Evolutionary conservation across 192 early-diverging fungal species (phyloP), one percentile per base, ranked within the genome.

Genomic region (Coemansia sp.): DNA sequence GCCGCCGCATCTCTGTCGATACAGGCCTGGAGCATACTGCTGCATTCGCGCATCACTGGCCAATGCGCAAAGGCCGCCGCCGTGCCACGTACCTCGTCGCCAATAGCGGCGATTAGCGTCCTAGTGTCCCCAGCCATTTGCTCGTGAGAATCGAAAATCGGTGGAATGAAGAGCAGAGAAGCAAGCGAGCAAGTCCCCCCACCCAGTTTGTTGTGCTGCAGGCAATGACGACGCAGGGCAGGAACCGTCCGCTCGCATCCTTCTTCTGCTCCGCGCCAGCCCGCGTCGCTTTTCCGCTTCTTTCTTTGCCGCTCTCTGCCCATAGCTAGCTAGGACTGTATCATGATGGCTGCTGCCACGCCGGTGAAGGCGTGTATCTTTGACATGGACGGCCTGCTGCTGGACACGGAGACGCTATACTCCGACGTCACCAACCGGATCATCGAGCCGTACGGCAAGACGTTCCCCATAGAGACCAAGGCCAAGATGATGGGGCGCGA

Each of bases 331-430:
- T 20, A 35, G 18, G 27, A 23, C 5, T 28, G n/a, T 12, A 32
- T 19, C 7, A 50, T 16, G 18, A 52, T 59, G 58, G 27, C 55
- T n/a, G 26, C 54, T 13, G 34, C 38, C 12, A 50, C 74, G 3
- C 37, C 35, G 29, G 80, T 85, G 23, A 77, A 79, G 37, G 75
- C 82, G 28, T 85, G 83, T 53, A 82, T 88, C 51, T 88, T 88
- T 55, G 86, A 88, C 40, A 88, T 88, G 86, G 87, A 89, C 41
- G 87, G 87, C 27, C 76, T 87, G 20, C 76, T 89, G 27, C 71
- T 87, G 17, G 89, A 93, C 57, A 94, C 93, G 7, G 93, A 96
- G 72, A 72, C 77, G 14, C 81, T 96, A 44, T 96, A 96, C 65
- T 85, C 89, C 5, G 73, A 87, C 56, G 91, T 93, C 14, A 88